A percentile compares a stretch with the other conserved stretches of the same genome.
These are phyloP conservation scores for Phytophthora megakarya DNA, from an alignment of 352 stramenopile genomes.

Conservation along the genomic window DNA sequence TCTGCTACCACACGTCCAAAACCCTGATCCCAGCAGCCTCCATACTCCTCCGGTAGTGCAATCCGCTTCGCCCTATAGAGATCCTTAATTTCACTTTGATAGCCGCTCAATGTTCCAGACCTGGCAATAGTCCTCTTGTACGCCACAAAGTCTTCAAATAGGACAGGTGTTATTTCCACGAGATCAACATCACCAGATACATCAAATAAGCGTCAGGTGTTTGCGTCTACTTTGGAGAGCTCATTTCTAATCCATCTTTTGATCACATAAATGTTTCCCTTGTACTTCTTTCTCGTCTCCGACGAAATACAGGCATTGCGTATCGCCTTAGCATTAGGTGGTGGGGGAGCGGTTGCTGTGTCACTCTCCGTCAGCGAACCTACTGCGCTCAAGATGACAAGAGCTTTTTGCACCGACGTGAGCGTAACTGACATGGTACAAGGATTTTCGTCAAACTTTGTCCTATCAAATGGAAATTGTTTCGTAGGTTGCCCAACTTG, in stretches of 20 bases:
- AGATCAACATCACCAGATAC: not conserved
- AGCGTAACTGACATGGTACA: too few relatives aligned
- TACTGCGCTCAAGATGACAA: too few relatives aligned
- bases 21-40: conserved; percentile 10
- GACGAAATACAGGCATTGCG: conserved; percentile 4
- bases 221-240: not conserved
- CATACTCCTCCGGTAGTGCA: conserved; percentile 14
- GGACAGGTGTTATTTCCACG: not conserved
- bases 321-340: too few relatives aligned
- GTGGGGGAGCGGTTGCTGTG: too few relatives aligned
- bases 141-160: conserved; percentile 1
- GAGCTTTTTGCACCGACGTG: too few relatives aligned
- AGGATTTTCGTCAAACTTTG: too few relatives aligned
- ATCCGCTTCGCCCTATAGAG: conserved; percentile 4
- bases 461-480: too few relatives aligned
- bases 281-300: not conserved
- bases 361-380: too few relatives aligned
- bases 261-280: not conserved
- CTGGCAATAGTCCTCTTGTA: not conserved
- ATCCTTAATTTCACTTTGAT: conserved; percentile 17
- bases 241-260: conserved; percentile 1
- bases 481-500: too few relatives aligned
- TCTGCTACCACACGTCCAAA: conserved; percentile 17
- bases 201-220: conserved; percentile 8
- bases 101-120: not conserved